Evolutionary conservation across 306 rosid species (phyloP), one percentile per base, ranked within the genome.

Genomic region (Ormosia emarginata): DNA sequence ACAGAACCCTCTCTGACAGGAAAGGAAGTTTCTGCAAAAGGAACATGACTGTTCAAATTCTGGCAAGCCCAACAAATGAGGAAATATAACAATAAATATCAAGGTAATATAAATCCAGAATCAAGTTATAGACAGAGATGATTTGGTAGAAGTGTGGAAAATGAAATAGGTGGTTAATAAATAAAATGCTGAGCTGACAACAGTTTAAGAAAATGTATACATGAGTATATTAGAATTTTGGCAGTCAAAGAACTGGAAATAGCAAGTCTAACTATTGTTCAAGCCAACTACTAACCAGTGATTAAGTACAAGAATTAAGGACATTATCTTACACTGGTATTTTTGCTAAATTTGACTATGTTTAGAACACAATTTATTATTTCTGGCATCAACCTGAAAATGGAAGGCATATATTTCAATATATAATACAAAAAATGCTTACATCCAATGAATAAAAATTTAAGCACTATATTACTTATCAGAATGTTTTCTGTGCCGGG

Each of bases 311-410:
- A 58, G 73, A 18, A 46, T 65, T 34, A 34, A 78, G 67, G 56
- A 65, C 15, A 79, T 33, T 36, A 68, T 81, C 97, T 89, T 89
- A 94, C 98, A 67, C 88, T 81, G 55, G 85, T 74, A 62, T 71
- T 81, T 80, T 87, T 89, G 87, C 87, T 90, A 82, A 81, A 86
- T 63, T 89, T 88, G 81, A 92, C 97, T 9, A 92, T 75, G 87
- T 59, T 88, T 79, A 88, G 78, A 72, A 80, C 94, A 86, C 91
- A 88, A 44, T 85, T 88, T 49, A 92, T 79, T 78, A 94, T 89
- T 85, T 90, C 87, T 41, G 94, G 94, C 95, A 94, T 94, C 86
- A 92, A 89, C 93, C 98, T 94, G 97, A 85, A 88, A 89, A 79
- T 44, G 41, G 67, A 81, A 44, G 6, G 15, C 7, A 85, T 53